These are phyloP conservation scores for Tuber aestivum DNA, from an alignment of 495 filamentous ascomycete species.

Conservation along the genomic window DNA sequence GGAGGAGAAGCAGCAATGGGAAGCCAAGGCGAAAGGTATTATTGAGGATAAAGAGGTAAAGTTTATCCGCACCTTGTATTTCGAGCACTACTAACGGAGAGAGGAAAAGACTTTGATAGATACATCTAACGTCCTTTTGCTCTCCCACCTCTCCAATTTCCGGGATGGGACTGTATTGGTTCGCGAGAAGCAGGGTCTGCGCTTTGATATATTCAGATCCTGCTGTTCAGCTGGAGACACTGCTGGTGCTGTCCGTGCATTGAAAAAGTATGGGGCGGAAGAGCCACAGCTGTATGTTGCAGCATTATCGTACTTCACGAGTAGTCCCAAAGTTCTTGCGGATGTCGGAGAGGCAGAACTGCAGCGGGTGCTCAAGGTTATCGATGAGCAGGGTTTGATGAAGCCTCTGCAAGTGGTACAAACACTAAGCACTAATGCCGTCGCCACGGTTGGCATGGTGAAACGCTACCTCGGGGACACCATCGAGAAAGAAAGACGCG, in stretches of 20 bases:
- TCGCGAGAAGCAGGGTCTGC: conserved; percentile 83
- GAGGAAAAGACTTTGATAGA: conserved; percentile 67
- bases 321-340: conserved; percentile 68
- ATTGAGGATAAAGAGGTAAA: conserved; percentile 68
- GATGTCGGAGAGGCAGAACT: conserved; percentile 83
- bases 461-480: conserved; percentile 85
- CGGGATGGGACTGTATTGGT: conserved; percentile 84
- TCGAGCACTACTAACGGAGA: conserved; percentile 27
- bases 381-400: conserved; percentile 86
- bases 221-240: conserved; percentile 94
- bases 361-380: conserved; percentile 70
- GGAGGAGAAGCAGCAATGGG: conserved; percentile 74
- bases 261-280: conserved; percentile 82
- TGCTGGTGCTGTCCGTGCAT: conserved; percentile 75
- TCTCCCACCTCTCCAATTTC: conserved; percentile 89
- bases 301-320: conserved; percentile 88
- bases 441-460: conserved; percentile 94
- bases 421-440: conserved; percentile 72
- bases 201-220: conserved; percentile 93
- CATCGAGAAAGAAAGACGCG: conserved; percentile 77
- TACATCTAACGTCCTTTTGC: conserved; percentile 83
- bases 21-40: conserved; percentile 75
- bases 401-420: conserved; percentile 95
- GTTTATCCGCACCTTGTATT: neutral
- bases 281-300: conserved; percentile 92